Percentiles rank a stretch among this genome's conserved stretches.
phyloP scores from a whole-genome alignment of 352 stramenopile species.

The Phytophthora cryptogea region DNA sequence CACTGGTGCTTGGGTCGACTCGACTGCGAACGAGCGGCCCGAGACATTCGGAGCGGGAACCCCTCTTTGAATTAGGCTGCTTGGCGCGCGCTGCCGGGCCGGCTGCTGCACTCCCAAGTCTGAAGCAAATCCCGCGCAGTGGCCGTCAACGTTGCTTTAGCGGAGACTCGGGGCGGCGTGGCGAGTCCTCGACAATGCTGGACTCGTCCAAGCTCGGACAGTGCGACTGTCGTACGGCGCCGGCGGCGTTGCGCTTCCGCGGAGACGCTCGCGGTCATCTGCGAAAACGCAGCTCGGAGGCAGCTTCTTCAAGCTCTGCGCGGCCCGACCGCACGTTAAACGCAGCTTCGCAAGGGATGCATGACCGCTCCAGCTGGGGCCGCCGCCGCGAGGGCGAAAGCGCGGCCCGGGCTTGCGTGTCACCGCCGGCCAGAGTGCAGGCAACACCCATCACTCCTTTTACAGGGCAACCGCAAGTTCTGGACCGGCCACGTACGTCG shows the following conservation, averaged over 20 bases:
- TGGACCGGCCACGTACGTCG: slow-evolving; percentile 26
- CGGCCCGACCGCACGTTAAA: slow-evolving; percentile 11
- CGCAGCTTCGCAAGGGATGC: slow-evolving; percentile 14
- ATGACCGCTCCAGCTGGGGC: slow-evolving; percentile 4
- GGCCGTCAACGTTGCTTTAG: slow-evolving; percentile 6
- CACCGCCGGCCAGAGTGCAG: slow-evolving; percentile 11
- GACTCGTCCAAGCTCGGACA: slow-evolving; percentile 3
- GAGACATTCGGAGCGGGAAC: slow-evolving; percentile 19
- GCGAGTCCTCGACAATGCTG: slow-evolving; percentile 6
- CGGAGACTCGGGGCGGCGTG: slow-evolving; percentile 11
- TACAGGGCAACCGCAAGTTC: slow-evolving; percentile 1
- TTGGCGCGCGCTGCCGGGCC: not conserved
- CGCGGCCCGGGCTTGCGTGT: slow-evolving; percentile 25
- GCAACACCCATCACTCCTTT: slow-evolving; percentile 28
- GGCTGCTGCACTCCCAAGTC: slow-evolving; percentile 7
- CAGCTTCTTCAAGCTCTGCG: slow-evolving; percentile 14
- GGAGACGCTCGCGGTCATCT: slow-evolving; percentile 25
- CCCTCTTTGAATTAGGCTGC: not conserved
- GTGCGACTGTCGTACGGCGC: slow-evolving; percentile 4
- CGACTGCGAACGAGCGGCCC: slow-evolving; percentile 24
- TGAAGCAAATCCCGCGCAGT: slow-evolving; percentile 30
- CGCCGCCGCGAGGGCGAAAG: slow-evolving; percentile 3
- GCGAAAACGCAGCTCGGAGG: slow-evolving; percentile 29
- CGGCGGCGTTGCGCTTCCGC: slow-evolving; percentile 32
- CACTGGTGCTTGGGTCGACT: slow-evolving; percentile 17